Base-by-base conservation (phyloP, 2,329 filamentous ascomycete species). In the Phyllosticta citribraziliensis region DNA sequence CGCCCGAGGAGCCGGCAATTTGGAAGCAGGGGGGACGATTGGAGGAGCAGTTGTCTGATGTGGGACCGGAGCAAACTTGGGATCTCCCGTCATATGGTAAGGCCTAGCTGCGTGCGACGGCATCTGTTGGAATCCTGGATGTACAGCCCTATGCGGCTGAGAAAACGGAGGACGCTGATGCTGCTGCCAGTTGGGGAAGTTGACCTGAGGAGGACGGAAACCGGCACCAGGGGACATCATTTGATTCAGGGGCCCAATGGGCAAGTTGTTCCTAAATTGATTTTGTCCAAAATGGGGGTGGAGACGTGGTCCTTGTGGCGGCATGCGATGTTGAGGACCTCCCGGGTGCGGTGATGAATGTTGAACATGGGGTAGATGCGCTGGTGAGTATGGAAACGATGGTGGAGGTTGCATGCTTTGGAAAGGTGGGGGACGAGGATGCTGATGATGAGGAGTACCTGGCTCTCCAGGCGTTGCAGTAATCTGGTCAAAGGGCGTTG, bases 1-100 rank as follows among this genome's bases (percentile, higher is more conserved):
- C 33, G 86, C 76, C 64, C 80, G 82, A 6, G 83, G 82, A 50
- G 80, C 76, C 17, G 84, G 84, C 24, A 87, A 68, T 57, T 82
- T 81, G 66, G 83, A 70, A 5, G 84, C 81, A 35, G 81, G 77
- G 1, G 84, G 84, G 30, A 81, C 77, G 40, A 73, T 70, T 51
- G 78, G 75, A 57, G 67, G 72, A 58, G 62, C 72, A 5, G 70
- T 57, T 65, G 33, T 70, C 69, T n/a, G 73, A n/a, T 47, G 73
- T 22, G 72, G 67, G 50, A 69, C 68, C 60, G 73, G 72, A 35
- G 73, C 70, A 68, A 79, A 76, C 64, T 77, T 71, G 51, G 75
- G 68, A 62, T 70, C 69, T 56, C 66, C 66, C 27, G 77, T 80
- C 55, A 68, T 72, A 62, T 79, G 78, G 63, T 79, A 80, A 19